These are phyloP conservation scores for Carex parvula DNA, from an alignment of 176 grass and related monocot species.

Conservation along the genomic window DNA sequence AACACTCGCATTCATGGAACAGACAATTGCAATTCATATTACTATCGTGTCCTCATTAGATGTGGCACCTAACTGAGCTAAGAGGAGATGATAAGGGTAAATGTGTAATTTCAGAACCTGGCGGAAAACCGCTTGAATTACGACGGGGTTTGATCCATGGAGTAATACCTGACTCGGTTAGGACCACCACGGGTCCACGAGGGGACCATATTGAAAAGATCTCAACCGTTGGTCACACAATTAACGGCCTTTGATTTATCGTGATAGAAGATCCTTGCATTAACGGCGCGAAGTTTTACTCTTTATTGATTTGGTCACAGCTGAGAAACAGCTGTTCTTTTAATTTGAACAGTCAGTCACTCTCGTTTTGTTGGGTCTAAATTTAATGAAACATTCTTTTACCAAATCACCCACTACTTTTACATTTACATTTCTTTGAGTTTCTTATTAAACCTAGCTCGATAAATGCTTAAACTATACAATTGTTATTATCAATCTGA, in stretches of 20 bases:
- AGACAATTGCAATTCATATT: neutral
- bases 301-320: neutral
- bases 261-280: neutral
- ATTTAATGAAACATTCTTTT: slow-evolving; percentile 1
- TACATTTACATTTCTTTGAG: neutral
- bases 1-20: neutral
- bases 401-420: neutral
- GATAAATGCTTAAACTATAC: neutral
- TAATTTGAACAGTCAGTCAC: neutral
- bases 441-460: neutral
- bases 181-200: neutral
- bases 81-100: neutral
- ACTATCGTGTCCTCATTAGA: neutral
- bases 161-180: slow-evolving; percentile 1
- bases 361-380: neutral
- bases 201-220: neutral
- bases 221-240: neutral
- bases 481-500: no score
- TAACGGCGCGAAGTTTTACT: neutral
- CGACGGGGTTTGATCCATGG: neutral
- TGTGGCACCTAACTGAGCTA: neutral
- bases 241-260: neutral
- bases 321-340: neutral
- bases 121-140: neutral
- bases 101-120: neutral